Conservation (phyloP, 192 early-diverging fungal species). For the Linderina pennispora region DNA sequence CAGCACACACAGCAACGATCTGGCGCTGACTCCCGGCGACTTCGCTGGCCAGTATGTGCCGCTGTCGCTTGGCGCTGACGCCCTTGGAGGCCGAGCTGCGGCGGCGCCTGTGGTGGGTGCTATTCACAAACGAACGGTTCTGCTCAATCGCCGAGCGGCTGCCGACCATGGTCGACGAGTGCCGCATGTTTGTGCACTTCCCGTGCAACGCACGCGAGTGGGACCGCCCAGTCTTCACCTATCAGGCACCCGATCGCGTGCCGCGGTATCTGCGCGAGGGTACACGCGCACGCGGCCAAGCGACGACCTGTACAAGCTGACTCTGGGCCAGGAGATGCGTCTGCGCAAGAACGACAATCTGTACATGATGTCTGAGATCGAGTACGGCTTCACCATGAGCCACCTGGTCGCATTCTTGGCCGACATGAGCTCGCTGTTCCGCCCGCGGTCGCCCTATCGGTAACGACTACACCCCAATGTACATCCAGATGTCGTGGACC, state of each 20-base stretch:
- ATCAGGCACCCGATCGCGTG: conserved; percentile 22
- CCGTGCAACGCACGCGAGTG: conserved; percentile 36
- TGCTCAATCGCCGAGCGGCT: conserved; percentile 42
- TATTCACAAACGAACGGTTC: conserved; percentile 46
- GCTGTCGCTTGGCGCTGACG: conserved; percentile 23
- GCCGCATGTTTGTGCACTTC: conserved; percentile 41
- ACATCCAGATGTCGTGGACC: conserved; percentile 18
- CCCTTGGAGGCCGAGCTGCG: conserved; percentile 41
- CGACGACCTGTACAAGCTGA: conserved; percentile 8
- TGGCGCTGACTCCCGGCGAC: conserved; percentile 34
- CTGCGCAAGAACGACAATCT: conserved; percentile 33
- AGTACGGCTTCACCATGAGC: conserved; percentile 48
- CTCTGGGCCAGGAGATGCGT: conserved; percentile 25
- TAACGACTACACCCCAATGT: conserved; percentile 42
- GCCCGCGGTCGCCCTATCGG: conserved; percentile 40
- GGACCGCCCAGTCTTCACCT: conserved; percentile 41
- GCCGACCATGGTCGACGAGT: conserved; percentile 42
- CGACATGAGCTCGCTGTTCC: conserved; percentile 40
- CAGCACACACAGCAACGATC: conserved; percentile 5
- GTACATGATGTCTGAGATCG: conserved; percentile 43
- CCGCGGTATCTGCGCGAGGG: conserved; percentile 31
- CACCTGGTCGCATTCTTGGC: conserved; percentile 44
- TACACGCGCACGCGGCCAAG: conserved; percentile 14
- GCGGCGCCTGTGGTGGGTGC: conserved; percentile 41
- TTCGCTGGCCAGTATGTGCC: conserved; percentile 33